These are phyloP conservation scores for Alternaria metachromatica DNA, from an alignment of 2,329 filamentous ascomycete genomes.

Conservation along the genomic window DNA sequence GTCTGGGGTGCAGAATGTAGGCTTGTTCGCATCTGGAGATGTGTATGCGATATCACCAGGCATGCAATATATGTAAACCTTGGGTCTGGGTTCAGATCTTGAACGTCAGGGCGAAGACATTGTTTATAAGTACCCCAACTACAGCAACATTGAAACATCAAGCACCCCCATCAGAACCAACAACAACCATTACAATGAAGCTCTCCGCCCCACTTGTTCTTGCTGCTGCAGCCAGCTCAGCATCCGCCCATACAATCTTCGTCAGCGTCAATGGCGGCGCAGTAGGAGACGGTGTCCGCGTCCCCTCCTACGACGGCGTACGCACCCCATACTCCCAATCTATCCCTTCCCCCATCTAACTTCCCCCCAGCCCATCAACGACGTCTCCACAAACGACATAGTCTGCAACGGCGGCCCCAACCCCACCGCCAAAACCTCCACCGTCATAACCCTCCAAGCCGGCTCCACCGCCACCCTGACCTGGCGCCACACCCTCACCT, in stretches of 20 bases:
- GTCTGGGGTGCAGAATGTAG: slow-evolving; percentile 1
- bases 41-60: slow-evolving; percentile 11
- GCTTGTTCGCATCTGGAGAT: not conserved
- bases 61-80: not conserved
- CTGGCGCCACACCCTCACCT: slow-evolving; percentile 64
- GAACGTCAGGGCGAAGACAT: not conserved
- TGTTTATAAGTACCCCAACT: slow-evolving; percentile 11
- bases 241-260: slow-evolving; percentile 60
- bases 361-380: slow-evolving; percentile 54
- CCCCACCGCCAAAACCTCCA: slow-evolving; percentile 45
- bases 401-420: slow-evolving; percentile 66
- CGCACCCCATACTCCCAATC: not conserved
- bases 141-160: not conserved
- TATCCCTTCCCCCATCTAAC: not conserved
- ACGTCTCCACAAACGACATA: slow-evolving; percentile 62
- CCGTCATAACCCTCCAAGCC: slow-evolving; percentile 50
- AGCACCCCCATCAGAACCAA: not conserved
- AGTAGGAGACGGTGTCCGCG: slow-evolving; percentile 59
- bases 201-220: slow-evolving; percentile 32
- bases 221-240: slow-evolving; percentile 42
- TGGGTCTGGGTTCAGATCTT: slow-evolving; percentile 1
- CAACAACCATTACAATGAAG: slow-evolving; percentile 29
- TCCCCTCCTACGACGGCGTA: slow-evolving; percentile 51
- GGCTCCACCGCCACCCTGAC: slow-evolving; percentile 60
- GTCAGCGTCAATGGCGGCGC: slow-evolving; percentile 56